Percentiles rank a stretch among this genome's conserved stretches.
Evolutionary conservation across 441 rosid species (phyloP).

Genomic region (Syzygium malaccense): DNA sequence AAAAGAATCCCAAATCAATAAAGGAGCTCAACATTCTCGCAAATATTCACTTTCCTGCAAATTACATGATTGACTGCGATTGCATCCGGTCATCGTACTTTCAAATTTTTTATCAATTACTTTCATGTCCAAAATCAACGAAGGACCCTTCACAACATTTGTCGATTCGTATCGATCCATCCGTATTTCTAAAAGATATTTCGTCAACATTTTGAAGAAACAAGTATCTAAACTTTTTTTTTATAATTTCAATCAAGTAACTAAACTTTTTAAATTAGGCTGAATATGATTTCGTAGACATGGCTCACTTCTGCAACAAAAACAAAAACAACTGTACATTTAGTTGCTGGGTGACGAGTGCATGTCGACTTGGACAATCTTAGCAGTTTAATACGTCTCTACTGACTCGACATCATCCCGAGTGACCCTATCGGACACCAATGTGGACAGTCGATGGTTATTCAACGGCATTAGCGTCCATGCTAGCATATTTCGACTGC

Average conservation of each 20-base stretch:
- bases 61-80: background rate
- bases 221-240: background rate
- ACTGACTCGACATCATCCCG: background rate
- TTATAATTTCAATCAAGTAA: background rate
- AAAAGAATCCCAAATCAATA: too few species aligned
- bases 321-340: background rate
- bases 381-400: background rate
- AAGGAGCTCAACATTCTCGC: rapidly evolving
- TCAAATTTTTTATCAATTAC: background rate
- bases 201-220: background rate
- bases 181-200: background rate
- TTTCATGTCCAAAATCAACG: background rate
- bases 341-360: background rate
- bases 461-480: background rate
- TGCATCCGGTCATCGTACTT: background rate
- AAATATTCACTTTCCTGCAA: background rate
- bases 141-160: background rate
- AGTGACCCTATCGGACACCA: background rate
- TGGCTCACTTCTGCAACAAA: background rate
- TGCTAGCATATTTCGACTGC: background rate
- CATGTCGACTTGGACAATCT: background rate
- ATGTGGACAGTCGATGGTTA: background rate
- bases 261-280: background rate
- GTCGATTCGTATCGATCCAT: background rate
- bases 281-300: background rate